A percentile compares a stretch with the other conserved stretches of the same genome.
phyloP scores from a whole-genome alignment of 768 basidiomycete genomes.

The Tubosaeta sp. region DNA sequence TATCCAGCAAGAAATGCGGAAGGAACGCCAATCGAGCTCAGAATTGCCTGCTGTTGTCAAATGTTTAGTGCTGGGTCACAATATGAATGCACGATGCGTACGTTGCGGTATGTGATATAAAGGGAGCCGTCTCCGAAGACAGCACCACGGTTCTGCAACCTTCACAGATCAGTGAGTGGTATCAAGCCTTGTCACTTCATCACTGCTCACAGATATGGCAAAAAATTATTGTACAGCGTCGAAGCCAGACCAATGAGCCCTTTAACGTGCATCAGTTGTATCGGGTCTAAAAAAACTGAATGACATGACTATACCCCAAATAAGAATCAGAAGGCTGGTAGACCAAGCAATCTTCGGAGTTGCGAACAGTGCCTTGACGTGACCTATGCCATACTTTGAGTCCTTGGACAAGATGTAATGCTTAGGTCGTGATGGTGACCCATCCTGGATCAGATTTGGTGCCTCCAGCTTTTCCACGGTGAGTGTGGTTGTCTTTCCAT shows the following conservation, averaged over 20 bases:
- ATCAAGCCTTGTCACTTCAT: background rate
- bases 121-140: slow-evolving; percentile 66
- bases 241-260: slow-evolving; percentile 73
- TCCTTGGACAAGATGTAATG: slow-evolving; percentile 36
- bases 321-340: slow-evolving; percentile 51
- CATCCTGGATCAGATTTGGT: slow-evolving; percentile 19
- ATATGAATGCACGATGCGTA: slow-evolving; percentile 19
- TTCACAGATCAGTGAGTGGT: slow-evolving; percentile 18
- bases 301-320: slow-evolving; percentile 38
- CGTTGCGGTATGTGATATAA: slow-evolving; percentile 72
- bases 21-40: slow-evolving; percentile 65
- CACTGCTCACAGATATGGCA: slow-evolving; percentile 46
- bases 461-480: slow-evolving; percentile 42
- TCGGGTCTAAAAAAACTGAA: background rate
- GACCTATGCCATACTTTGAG: slow-evolving; percentile 34
- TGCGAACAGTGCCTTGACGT: slow-evolving; percentile 60
- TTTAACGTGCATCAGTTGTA: slow-evolving; percentile 21
- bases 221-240: slow-evolving; percentile 57
- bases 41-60: slow-evolving; percentile 55
- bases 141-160: slow-evolving; percentile 60
- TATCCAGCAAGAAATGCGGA: slow-evolving; percentile 70
- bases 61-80: too few species aligned
- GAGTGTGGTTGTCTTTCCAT: slow-evolving; percentile 39
- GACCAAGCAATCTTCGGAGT: slow-evolving; percentile 62
- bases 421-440: slow-evolving; percentile 13